Conservation (phyloP, 768 basidiomycete species). For the Tylopilus plumbeoviolaceoides region DNA sequence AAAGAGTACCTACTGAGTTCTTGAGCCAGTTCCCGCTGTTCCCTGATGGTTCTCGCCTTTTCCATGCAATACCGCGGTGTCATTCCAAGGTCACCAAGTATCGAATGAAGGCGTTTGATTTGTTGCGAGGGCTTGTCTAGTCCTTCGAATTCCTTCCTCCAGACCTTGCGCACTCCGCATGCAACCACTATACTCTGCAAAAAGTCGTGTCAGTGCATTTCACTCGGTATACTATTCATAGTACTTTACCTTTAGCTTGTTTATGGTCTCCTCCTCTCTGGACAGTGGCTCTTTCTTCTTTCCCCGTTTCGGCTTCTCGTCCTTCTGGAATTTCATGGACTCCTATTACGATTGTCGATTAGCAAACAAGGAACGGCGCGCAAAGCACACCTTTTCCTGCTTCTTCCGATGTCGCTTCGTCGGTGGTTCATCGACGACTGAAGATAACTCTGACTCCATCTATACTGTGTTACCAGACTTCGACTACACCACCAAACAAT, state of each 20-base stretch:
- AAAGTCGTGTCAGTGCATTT: background rate
- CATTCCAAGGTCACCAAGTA: slow-evolving; percentile 76
- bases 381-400: slow-evolving; percentile 33
- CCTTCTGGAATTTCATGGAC: slow-evolving; percentile 20
- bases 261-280: slow-evolving; percentile 73
- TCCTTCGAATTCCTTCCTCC: slow-evolving; percentile 69
- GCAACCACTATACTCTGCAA: slow-evolving; percentile 61
- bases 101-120: slow-evolving; percentile 58
- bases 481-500: background rate
- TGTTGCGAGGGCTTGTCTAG: slow-evolving; percentile 56
- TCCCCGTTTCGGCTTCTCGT: slow-evolving; percentile 26
- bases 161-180: slow-evolving; percentile 74
- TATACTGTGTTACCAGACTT: slow-evolving; percentile 20
- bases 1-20: slow-evolving; percentile 59
- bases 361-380: background rate
- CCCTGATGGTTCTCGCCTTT: slow-evolving; percentile 73
- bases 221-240: background rate
- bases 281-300: slow-evolving; percentile 28
- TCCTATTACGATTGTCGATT: slow-evolving; percentile 11
- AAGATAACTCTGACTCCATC: slow-evolving; percentile 50
- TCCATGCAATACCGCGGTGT: slow-evolving; percentile 70
- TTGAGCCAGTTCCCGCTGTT: slow-evolving; percentile 68
- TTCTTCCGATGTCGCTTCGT: slow-evolving; percentile 41
- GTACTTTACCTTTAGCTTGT: slow-evolving; percentile 59
- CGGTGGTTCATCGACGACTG: slow-evolving; percentile 53